Percentiles rank a stretch among this genome's conserved stretches.
phyloP scores from a whole-genome alignment of 495 filamentous ascomycete genomes.

The Chaetomium tenue region DNA sequence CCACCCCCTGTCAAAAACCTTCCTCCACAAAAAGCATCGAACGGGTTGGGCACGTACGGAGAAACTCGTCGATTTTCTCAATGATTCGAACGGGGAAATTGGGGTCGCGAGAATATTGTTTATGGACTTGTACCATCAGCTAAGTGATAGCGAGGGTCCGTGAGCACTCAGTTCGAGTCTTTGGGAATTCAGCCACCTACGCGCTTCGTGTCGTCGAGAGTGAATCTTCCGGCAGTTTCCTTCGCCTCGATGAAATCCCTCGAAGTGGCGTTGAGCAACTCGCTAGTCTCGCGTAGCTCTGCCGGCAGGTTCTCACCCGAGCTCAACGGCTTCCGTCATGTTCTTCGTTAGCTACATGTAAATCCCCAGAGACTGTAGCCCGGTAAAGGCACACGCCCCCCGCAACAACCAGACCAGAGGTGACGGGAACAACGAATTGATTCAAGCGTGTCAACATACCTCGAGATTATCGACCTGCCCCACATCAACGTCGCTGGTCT shows the following conservation, averaged over 20 bases:
- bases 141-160: not conserved
- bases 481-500: constrained; percentile 3
- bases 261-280: constrained; percentile 34
- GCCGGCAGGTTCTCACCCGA: not conserved
- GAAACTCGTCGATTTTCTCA: constrained; percentile 33
- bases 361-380: too few species aligned
- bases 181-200: constrained; percentile 3
- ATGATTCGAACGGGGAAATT: constrained; percentile 41
- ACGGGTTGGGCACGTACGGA: constrained; percentile 21
- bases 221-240: constrained; percentile 32
- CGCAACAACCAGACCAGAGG: not conserved
- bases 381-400: too few species aligned
- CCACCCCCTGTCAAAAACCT: not conserved
- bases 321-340: constrained; percentile 1
- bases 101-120: constrained; percentile 36
- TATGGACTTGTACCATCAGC: constrained; percentile 29
- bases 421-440: not conserved
- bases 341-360: not conserved
- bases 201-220: constrained; percentile 35
- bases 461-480: constrained; percentile 16
- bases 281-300: constrained; percentile 7
- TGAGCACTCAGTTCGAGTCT: not conserved
- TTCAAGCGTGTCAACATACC: not conserved
- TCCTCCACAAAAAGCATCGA: too few species aligned
- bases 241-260: constrained; percentile 38